Evolutionary conservation across 2,329 filamentous ascomycete species (phyloP), one percentile per base, ranked within the genome.

Genomic region (Hypocreales sp.): DNA sequence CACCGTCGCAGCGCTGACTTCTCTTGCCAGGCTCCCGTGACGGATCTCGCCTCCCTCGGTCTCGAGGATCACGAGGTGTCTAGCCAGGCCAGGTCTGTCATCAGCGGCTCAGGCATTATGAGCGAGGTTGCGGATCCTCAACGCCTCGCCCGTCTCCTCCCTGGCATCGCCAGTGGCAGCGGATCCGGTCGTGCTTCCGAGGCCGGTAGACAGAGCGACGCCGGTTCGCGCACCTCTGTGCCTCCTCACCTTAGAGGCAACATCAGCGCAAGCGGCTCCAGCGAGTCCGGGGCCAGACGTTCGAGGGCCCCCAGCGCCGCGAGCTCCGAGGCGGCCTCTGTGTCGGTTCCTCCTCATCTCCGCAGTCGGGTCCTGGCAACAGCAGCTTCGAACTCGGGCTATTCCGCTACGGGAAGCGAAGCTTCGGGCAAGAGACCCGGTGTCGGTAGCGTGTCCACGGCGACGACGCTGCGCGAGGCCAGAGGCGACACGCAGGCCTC

Each of bases 391-490:
- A 9, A 4, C 10, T 4, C 23, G 13, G 7, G 3, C 16, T 7
- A 19, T 10, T 20, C 18, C 7, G 18, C 18, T 10, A 20, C 7
- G 7, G 18, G 18, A 7, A 7, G 18, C 7, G 18, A 20, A 10
- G 10, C 7, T 20, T 7, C 18, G 17, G n/a, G 12, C 10, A 13
- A 14, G 4, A 12, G 13, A 9, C 10, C 17, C 13, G 12, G 5
- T 7, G 15, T 11, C 2, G 16, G 23, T 3, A 47, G 38, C 13
- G 26, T 47, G 5, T 50, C 47, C 4, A 51, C 46, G 1, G 48
- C 48, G 6, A 48, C 45, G 1, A 50, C 47, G 1, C 10, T 44
- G 8, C 40, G 41, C 2, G 35, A 33, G 38, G 15, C 30, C 29
- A 2, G 28, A 31, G 15, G 29, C 32, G 8, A 30, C 33, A 7